phyloP scores from a whole-genome alignment of 495 filamentous ascomycete genomes.

The Chaetomium fimeti region DNA sequence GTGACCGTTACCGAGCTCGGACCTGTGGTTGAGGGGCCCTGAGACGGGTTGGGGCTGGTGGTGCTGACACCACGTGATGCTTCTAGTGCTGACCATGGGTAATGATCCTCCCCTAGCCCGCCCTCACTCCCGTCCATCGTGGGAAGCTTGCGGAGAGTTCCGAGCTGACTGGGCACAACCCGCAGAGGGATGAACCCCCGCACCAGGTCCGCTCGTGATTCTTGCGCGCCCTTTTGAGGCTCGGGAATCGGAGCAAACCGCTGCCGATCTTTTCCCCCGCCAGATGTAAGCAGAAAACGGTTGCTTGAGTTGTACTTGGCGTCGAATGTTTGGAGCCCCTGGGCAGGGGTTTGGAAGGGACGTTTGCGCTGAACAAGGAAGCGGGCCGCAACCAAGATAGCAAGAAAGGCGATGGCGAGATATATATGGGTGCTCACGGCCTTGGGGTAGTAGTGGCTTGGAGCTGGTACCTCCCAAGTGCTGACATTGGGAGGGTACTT shows the following conservation, averaged over 20 bases:
- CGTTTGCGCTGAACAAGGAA: conserved; percentile 10
- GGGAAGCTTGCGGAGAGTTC: conserved; percentile 19
- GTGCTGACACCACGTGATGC: conserved; percentile 39
- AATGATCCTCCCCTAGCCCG: conserved; percentile 27
- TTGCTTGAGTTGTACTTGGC: not conserved
- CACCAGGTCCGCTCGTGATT: conserved; percentile 17
- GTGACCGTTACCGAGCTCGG: conserved; percentile 5
- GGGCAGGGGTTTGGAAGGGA: not conserved
- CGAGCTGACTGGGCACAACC: conserved; percentile 18
- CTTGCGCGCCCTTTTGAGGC: not conserved
- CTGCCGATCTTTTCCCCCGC: conserved; percentile 10
- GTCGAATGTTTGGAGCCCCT: not conserved
- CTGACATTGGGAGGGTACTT: conserved; percentile 39
- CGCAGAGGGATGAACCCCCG: conserved; percentile 17
- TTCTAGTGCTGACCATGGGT: conserved; percentile 26
- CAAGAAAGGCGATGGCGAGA: conserved; percentile 32
- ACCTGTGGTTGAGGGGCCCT: conserved; percentile 22
- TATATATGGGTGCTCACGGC: conserved; percentile 36
- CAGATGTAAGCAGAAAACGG: not conserved
- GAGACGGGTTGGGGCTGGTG: conserved; percentile 22
- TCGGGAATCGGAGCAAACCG: not conserved
- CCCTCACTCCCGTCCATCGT: conserved; percentile 30
- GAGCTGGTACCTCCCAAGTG: conserved; percentile 30
- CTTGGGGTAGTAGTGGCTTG: conserved; percentile 27
- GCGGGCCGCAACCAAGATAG: conserved; percentile 26